Base-by-base conservation (phyloP, 225 moss, liverwort and hornwort genomes). In the Polytrichum formosum region DNA sequence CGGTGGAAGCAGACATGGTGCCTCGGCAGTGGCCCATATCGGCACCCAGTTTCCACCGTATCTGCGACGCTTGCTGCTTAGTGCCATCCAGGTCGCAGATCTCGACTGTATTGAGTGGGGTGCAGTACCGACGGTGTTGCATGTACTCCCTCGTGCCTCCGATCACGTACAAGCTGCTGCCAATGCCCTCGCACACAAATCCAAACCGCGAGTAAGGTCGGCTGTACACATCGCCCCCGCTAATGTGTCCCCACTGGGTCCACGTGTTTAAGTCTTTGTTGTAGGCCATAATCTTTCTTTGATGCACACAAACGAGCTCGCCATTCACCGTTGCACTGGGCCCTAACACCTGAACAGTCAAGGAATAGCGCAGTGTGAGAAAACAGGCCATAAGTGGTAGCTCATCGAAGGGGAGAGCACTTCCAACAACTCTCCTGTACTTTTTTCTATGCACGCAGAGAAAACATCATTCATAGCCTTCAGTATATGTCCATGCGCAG, bases 101-200 rank as follows among this genome's bases (percentile, higher is more conserved):
- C 67, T 88, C 90, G n/a, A 92, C 83, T 5, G 83, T 75, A 72
- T 84, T 87, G 33, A 83, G 53, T 0, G 75, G 74, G 0, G 82
- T 68, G 54, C 70, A 75, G 66, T 83, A 85, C 0, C 77, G 76
- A 1, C 71, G 80, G 54, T 71, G 80, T 67, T 80, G 78, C 68
- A 75, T 83, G 10, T 75, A 76, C 68, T 82, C 80, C 37, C 80
- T 67, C 0, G 64, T 74, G 29, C 92, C 92, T 6, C 90, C 92
- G 3, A 92, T 84, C 18, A 90, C 74, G 74, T 76, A 90, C 72
- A 92, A 66, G 9, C 70, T 76, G 65, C 66, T 72, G 7, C 84
- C 85, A 37, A 88, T 67, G 67, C 88, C 79, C 76, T 85, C 82
- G 54, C 90, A 88, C 23, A 82, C 85, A 54, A 78, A 92, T 5